phyloP scores from a whole-genome alignment of 192 early-diverging fungal genomes.

The Mortierella alpina region DNA sequence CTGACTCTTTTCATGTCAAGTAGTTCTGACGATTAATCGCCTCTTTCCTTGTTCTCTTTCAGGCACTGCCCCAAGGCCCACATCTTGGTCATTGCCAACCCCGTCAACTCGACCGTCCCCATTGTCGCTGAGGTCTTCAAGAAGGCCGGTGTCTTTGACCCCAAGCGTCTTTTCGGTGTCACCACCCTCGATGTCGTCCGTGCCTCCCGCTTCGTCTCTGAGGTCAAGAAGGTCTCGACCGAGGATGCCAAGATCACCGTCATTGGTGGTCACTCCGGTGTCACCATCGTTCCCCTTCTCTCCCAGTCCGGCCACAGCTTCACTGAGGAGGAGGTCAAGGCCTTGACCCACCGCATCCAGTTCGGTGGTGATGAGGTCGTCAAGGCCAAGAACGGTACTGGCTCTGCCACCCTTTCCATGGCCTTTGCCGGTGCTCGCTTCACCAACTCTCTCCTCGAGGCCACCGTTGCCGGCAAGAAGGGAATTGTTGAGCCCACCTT shows the following conservation, averaged over 20 bases:
- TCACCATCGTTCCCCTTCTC: constrained; percentile 94
- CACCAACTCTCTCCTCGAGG: constrained; percentile 87
- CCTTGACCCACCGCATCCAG: constrained; percentile 95
- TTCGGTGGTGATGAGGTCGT: constrained; percentile 98
- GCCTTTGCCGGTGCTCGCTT: constrained; percentile 89
- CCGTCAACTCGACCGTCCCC: constrained; percentile 98
- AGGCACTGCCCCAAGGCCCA: constrained; percentile 87
- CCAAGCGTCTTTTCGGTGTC: constrained; percentile 89
- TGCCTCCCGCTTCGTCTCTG: constrained; percentile 89
- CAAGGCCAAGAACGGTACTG: constrained; percentile 97
- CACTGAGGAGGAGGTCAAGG: constrained; percentile 83
- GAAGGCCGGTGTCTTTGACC: constrained; percentile 88
- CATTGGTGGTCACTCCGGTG: constrained; percentile 95
- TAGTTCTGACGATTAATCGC: neutral
- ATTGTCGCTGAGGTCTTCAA: constrained; percentile 96
- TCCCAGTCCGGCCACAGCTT: constrained; percentile 80
- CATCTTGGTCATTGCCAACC: constrained; percentile 94
- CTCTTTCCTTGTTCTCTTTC: neutral
- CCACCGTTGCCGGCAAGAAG: constrained; percentile 72
- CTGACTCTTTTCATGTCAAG: neutral
- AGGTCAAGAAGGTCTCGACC: constrained; percentile 80
- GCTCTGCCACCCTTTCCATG: constrained; percentile 90
- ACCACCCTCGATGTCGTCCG: constrained; percentile 96
- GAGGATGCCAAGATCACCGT: constrained; percentile 80
- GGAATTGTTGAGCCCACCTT: constrained; percentile 90